A percentile compares a stretch with the other conserved stretches of the same genome.
phyloP scores from a whole-genome alignment of 2,329 filamentous ascomycete genomes.

The Cordyceps tenuipes region DNA sequence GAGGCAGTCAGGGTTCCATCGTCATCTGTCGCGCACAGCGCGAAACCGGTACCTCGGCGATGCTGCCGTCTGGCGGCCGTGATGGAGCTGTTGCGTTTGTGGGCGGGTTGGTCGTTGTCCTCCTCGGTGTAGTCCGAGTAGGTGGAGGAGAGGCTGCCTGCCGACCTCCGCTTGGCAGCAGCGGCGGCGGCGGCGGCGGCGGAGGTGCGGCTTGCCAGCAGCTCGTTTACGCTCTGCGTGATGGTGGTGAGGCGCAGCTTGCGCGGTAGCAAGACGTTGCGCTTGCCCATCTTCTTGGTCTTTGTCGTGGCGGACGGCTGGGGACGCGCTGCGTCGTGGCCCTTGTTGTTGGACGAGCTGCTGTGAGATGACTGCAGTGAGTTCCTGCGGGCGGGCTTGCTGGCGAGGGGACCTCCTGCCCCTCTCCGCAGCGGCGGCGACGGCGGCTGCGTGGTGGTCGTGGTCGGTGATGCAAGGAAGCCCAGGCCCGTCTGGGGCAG shows the following conservation, averaged over 20 bases:
- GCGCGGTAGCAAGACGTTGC: slow-evolving; percentile 3
- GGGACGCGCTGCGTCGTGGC: not conserved
- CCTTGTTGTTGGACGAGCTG: not conserved
- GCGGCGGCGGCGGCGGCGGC: too few relatives aligned
- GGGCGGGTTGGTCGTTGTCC: slow-evolving; percentile 30
- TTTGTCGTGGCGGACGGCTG: not conserved
- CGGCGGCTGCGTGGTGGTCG: not conserved
- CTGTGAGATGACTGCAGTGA: not conserved
- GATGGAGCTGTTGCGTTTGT: slow-evolving; percentile 10
- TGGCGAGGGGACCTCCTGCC: not conserved
- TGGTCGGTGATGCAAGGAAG: not conserved
- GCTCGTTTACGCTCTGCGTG: slow-evolving; percentile 48
- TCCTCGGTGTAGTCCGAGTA: slow-evolving; percentile 47
- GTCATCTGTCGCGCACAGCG: not conserved
- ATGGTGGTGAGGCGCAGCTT: slow-evolving; percentile 38
- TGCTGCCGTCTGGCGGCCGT: not conserved
- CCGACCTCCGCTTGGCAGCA: slow-evolving; percentile 39
- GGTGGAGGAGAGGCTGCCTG: slow-evolving; percentile 38
- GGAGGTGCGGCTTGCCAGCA: slow-evolving; percentile 38
- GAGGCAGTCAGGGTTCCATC: not conserved
- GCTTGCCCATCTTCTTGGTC: slow-evolving; percentile 11
- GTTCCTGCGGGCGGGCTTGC: not conserved
- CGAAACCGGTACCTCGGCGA: not conserved
- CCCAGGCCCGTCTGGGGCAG: not conserved
- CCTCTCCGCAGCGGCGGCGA: too few relatives aligned